These are phyloP conservation scores for Hyphopichia buzzinii DNA, from an alignment of 1,139 yeast species.

Conservation along the genomic window DNA sequence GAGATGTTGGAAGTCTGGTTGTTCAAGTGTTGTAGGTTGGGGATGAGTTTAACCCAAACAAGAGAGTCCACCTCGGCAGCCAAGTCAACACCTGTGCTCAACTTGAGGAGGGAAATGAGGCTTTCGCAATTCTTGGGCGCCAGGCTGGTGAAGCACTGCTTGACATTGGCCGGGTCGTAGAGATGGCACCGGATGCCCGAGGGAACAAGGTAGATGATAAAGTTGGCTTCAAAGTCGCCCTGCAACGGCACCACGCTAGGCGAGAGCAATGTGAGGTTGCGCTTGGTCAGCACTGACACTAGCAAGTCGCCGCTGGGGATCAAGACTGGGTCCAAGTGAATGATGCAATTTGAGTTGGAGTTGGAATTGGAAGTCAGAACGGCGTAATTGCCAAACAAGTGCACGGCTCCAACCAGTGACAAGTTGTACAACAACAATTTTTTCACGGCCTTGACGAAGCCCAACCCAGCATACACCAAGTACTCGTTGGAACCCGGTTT, in stretches of 20 bases:
- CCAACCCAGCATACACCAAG: slow-evolving; percentile 48
- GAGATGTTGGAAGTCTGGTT: slow-evolving; percentile 67
- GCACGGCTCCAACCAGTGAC: slow-evolving; percentile 36
- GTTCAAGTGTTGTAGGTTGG: slow-evolving; percentile 65
- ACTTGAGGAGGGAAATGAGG: slow-evolving; percentile 45
- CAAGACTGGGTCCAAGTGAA: slow-evolving; percentile 57
- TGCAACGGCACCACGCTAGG: slow-evolving; percentile 15
- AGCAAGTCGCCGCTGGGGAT: slow-evolving; percentile 53
- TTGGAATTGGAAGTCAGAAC: slow-evolving; percentile 16
- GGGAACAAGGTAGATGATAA: slow-evolving; percentile 67
- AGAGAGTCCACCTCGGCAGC: slow-evolving; percentile 14
- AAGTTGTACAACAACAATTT: slow-evolving; percentile 50
- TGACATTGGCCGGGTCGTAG: slow-evolving; percentile 41
- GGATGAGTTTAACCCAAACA: slow-evolving; percentile 65
- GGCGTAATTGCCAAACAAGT: slow-evolving; percentile 58
- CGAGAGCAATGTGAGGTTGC: slow-evolving; percentile 30
- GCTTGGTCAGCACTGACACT: slow-evolving; percentile 23
- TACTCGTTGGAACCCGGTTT: slow-evolving; percentile 10
- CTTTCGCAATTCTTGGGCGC: slow-evolving; percentile 53
- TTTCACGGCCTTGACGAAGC: slow-evolving; percentile 62
- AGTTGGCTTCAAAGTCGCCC: slow-evolving; percentile 20
- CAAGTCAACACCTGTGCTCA: slow-evolving; percentile 53
- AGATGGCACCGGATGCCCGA: slow-evolving; percentile 72
- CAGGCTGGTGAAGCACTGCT: slow-evolving; percentile 39
- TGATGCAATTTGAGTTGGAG: slow-evolving; percentile 23